Percentiles rank a stretch among this genome's conserved stretches.
phyloP scores from a whole-genome alignment of 2,329 filamentous ascomycete genomes.

The Exophiala mesophila region DNA sequence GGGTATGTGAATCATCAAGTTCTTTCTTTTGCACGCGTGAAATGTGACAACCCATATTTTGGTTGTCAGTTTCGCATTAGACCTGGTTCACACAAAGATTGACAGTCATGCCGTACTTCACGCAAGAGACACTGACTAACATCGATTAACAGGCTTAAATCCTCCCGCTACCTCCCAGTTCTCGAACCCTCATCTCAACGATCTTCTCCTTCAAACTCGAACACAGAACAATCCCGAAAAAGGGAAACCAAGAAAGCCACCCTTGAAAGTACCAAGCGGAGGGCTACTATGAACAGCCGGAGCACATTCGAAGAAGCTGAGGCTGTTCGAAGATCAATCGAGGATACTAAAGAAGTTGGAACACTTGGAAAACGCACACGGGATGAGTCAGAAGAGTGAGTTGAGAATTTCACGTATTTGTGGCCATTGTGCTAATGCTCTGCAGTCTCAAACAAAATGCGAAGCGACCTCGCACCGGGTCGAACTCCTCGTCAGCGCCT shows the following conservation, averaged over 20 bases:
- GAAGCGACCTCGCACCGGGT: constrained; percentile 81
- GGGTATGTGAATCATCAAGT: constrained; percentile 59
- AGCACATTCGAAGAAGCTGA: constrained; percentile 95
- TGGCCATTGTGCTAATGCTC: constrained; percentile 20
- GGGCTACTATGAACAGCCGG: constrained; percentile 96
- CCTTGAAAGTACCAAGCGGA: constrained; percentile 65
- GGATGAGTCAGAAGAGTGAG: constrained; percentile 93
- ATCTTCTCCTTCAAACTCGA: constrained; percentile 41
- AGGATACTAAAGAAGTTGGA: constrained; percentile 73
- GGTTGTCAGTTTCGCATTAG: too few relatives aligned
- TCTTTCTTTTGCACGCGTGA: too few relatives aligned
- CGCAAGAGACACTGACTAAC: constrained; percentile 5
- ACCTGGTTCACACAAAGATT: too few relatives aligned
- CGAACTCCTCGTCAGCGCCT: constrained; percentile 62
- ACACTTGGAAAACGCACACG: constrained; percentile 75
- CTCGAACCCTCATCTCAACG: constrained; percentile 44
- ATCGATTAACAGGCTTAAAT: constrained; percentile 49
- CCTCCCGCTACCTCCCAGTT: constrained; percentile 60
- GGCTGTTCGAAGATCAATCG: constrained; percentile 79
- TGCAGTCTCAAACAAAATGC: constrained; percentile 62
- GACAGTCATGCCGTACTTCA: too few relatives aligned
- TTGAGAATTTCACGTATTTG: constrained; percentile 27
- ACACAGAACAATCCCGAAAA: constrained; percentile 37
- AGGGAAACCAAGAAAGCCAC: constrained; percentile 47
- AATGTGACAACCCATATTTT: too few relatives aligned